Conservation (phyloP, 140 eudicot species). For the Ambrosia hybrid region DNA sequence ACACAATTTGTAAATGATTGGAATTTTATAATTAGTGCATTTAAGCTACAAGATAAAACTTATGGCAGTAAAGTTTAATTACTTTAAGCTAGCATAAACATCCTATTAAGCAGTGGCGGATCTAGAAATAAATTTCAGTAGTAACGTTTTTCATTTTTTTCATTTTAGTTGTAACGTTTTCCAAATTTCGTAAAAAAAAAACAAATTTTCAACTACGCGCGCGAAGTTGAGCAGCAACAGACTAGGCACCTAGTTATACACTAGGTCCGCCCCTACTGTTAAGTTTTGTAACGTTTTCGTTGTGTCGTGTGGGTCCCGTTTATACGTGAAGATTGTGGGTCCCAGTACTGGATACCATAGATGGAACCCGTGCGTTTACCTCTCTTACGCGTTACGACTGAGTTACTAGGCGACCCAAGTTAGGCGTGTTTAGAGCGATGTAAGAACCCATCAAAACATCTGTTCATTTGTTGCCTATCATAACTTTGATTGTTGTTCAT, state of each 20-base stretch:
- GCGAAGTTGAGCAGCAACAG: too few species aligned
- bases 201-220: too few species aligned
- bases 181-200: too few species aligned
- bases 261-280: too few species aligned
- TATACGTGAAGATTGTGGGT: background rate
- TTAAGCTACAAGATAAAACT: constrained; percentile 5
- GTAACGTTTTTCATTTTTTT: too few species aligned
- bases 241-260: too few species aligned
- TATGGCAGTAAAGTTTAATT: background rate
- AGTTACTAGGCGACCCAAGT: too few species aligned
- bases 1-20: background rate
- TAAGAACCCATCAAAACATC: constrained; percentile 13
- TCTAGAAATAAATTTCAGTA: too few species aligned
- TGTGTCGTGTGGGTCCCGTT: constrained; percentile 1
- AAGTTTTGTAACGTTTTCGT: constrained; percentile 10
- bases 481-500: background rate
- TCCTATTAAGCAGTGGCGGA: too few species aligned
- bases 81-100: background rate
- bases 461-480: constrained; percentile 1
- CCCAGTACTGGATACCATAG: background rate
- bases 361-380: background rate
- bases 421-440: background rate
- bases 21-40: constrained; percentile 12
- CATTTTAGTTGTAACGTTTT: too few species aligned
- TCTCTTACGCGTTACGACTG: too few species aligned